phyloP scores from a whole-genome alignment of 148 eudicot species.

The Nepenthes gracilis region DNA sequence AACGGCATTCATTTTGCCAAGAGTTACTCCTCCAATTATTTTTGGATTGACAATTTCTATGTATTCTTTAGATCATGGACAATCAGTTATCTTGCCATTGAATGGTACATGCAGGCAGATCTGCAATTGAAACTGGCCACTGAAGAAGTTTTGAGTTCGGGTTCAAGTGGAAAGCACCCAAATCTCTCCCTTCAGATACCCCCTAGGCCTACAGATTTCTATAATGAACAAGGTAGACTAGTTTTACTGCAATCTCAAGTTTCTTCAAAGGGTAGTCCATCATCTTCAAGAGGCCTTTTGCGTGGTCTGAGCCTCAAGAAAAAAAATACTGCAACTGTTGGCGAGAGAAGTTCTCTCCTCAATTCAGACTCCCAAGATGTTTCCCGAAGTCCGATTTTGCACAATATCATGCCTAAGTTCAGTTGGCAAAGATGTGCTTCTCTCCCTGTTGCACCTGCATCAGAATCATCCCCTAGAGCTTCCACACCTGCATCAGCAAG shows the following conservation, averaged over 20 bases:
- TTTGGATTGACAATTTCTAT: not conserved
- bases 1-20: no score
- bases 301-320: constrained; percentile 77
- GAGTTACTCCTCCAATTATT: not conserved
- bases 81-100: not conserved
- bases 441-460: constrained; percentile 65
- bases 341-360: constrained; percentile 60
- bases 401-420: constrained; percentile 18
- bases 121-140: constrained; percentile 9
- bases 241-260: constrained; percentile 30
- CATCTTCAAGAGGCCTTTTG: constrained; percentile 47
- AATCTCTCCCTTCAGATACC: constrained; percentile 77
- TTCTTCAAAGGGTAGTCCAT: constrained; percentile 23
- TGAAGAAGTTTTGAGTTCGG: constrained; percentile 23
- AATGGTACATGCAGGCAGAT: constrained; percentile 30
- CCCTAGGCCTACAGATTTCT: constrained; percentile 33
- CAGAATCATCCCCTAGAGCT: constrained; percentile 44
- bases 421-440: constrained; percentile 65
- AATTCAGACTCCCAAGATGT: constrained; percentile 29
- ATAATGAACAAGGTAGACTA: constrained; percentile 36
- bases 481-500: constrained; percentile 65
- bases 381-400: constrained; percentile 36
- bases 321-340: constrained; percentile 26
- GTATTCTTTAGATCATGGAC: not conserved
- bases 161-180: constrained; percentile 25